Evolutionary conservation across 768 basidiomycete genomes (phyloP), one percentile per base, ranked within the genome.

Genomic region (Lentinula guzmanii): DNA sequence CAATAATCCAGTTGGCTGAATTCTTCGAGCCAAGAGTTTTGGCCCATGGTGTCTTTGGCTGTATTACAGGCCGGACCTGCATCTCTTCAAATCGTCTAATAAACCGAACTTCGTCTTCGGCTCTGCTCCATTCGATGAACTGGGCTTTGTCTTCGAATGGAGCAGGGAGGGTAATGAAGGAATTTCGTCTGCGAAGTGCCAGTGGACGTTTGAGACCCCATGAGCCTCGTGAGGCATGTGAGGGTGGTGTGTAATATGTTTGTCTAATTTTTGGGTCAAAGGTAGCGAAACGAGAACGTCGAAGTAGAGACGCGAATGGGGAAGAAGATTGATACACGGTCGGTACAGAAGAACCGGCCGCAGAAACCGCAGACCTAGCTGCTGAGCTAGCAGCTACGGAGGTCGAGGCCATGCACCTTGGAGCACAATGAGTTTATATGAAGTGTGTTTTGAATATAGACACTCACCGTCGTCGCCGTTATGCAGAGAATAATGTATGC

Each of bases 141-240:
- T 90, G 79, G 61, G 89, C 84, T 58, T 76, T 83, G 34, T 87
- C 83, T 69, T 94, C 92, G 70, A 89, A 83, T 1, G 53, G 48
- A 41, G 83, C 76, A 54, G 79, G 76, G 31, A 93, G 79, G 18
- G 86, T 83, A 62, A 94, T 84, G 67, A 80, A 84, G 10, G 85
- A 82, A 63, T 84, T 79, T 51, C 82, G 81, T 35, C 84, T 82
- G 58, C 87, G 83, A 51, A 88, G 75, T 2, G 89, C 77, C 24
- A 94, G 82, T 24, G 91, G 88, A 0, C 92, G 87, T 73, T 95
- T 95, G 63, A 95, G 76, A 24, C 93, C 93, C 83, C 86, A 95
- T 75, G 93, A 82, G 58, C 91, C 90, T 31, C 91, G 84, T 65
- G 87, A 79, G 11, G 86, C 84, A 69, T 90, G 80, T 46, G 87